Percentiles rank a stretch among this genome's conserved stretches.
phyloP scores from a whole-genome alignment of 2,329 filamentous ascomycete genomes.

The Incumbomyces delicatus region DNA sequence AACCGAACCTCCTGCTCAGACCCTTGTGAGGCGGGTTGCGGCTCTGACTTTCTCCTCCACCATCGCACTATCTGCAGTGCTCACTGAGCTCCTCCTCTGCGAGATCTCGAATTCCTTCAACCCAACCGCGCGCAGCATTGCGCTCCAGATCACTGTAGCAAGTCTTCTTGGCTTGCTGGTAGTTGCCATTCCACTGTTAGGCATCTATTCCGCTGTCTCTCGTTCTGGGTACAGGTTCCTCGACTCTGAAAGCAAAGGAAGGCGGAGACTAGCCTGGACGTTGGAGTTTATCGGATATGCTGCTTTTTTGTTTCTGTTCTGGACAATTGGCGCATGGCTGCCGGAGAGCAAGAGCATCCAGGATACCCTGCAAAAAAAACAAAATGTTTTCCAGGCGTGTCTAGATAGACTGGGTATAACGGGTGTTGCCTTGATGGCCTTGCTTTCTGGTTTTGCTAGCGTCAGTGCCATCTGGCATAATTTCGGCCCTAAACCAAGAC shows the following conservation, averaged over 20 bases:
- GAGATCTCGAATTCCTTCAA: constrained; percentile 72
- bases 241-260: constrained; percentile 44
- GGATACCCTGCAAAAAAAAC: constrained; percentile 25
- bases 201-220: constrained; percentile 57
- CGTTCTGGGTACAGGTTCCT: constrained; percentile 53
- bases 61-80: constrained; percentile 64
- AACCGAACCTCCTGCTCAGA: constrained; percentile 20
- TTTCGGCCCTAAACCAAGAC: constrained; percentile 55
- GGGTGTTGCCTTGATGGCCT: constrained; percentile 75
- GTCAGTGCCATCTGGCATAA: constrained; percentile 80
- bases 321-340: constrained; percentile 60
- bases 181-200: constrained; percentile 66
- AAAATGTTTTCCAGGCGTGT: constrained; percentile 46
- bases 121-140: constrained; percentile 55
- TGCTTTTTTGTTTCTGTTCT: constrained; percentile 64
- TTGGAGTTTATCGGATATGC: constrained; percentile 54
- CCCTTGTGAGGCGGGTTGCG: constrained; percentile 30
- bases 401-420: constrained; percentile 67
- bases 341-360: constrained; percentile 38
- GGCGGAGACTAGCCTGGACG: constrained; percentile 52
- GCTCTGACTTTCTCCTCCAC: constrained; percentile 65
- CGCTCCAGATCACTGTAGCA: constrained; percentile 59
- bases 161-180: constrained; percentile 63
- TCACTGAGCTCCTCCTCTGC: constrained; percentile 72
- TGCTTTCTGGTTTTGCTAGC: constrained; percentile 82